Evolutionary conservation across 2,329 filamentous ascomycete genomes (phyloP).

Genomic region (Calonectria pseudoreteaudii): DNA sequence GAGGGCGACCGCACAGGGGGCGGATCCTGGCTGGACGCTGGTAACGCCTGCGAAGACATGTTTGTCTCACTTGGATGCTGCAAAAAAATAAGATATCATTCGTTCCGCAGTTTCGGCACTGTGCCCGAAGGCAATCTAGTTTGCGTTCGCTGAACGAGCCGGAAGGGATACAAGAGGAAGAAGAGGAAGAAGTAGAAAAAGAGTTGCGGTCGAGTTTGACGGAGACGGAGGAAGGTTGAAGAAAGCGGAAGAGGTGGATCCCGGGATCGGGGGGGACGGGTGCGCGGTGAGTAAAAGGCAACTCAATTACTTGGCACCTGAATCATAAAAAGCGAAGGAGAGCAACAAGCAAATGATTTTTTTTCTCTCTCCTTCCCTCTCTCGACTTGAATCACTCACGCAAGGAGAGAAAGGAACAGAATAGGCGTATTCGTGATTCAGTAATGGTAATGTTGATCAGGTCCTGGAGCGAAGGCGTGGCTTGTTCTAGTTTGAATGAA

Average conservation of each 20-base stretch:
- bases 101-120: too few relatives aligned
- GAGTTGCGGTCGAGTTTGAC: not conserved
- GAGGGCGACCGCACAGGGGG: slow-evolving; percentile 5
- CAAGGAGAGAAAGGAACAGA: not conserved
- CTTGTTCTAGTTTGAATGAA: not conserved
- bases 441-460: not conserved
- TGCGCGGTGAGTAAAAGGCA: not conserved
- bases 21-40: not conserved
- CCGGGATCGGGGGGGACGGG: slow-evolving; percentile 3
- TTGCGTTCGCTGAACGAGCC: not conserved
- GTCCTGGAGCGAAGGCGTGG: not conserved
- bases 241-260: slow-evolving; percentile 12
- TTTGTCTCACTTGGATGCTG: not conserved
- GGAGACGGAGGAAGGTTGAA: not conserved
- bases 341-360: not conserved
- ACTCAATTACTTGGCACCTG: not conserved
- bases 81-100: not conserved
- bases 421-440: not conserved
- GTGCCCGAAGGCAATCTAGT: not conserved
- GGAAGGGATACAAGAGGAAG: not conserved
- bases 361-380: too few relatives aligned
- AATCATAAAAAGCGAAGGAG: not conserved
- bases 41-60: not conserved
- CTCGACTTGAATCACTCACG: not conserved
- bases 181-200: too few relatives aligned